Evolutionary conservation across 768 basidiomycete species (phyloP), one percentile per base, ranked within the genome.

Genomic region (Rhizopogon vulgaris): DNA sequence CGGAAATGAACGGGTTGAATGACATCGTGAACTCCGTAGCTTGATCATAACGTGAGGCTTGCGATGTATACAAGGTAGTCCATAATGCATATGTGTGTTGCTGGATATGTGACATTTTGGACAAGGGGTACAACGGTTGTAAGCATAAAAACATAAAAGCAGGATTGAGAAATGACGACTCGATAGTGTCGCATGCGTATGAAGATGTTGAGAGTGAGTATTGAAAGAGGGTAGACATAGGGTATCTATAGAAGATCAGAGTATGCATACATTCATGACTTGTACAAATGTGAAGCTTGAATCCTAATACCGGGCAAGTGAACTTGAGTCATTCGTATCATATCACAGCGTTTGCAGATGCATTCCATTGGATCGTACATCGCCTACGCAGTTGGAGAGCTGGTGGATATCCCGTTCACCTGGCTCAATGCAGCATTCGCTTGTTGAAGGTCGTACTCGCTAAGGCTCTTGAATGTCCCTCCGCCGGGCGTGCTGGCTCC

Each of bases 361-460:
- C 11, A 4, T 34, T 4, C 10, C 32, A 34, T 34, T 8, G 14
- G 4, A 9, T 15, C 14, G 7, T 46, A 34, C 32, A 14, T 22
- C 9, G 18, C 30, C 45, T 46, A 46, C 4, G 18, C 30, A 46
- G 17, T 8, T 3, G 4, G 14, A 22, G 43, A 12, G 28, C 17
- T 12, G 2, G 43, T 14, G 4, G 45, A 46, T 14, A 34, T 18
- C 18, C 58, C 66, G 38, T 69, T 70, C 36, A 81, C 76, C 60
- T 83, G 79, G 61, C 79, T 87, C 49, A 98, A 78, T 2, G 91
- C 94, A 9, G 85, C 90, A 59, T 98, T 94, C 3, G 94, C 95
- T 70, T 80, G 80, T 63, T 77, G 78, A 59, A 98, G 69, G 67
- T 98, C 95, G 48, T 83, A 76, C 70, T 97, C 95, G 63, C 85